These are phyloP conservation scores for Phellopilus nigrolimitatus DNA, from an alignment of 1,284 basidiomycete species.

Conservation along the genomic window DNA sequence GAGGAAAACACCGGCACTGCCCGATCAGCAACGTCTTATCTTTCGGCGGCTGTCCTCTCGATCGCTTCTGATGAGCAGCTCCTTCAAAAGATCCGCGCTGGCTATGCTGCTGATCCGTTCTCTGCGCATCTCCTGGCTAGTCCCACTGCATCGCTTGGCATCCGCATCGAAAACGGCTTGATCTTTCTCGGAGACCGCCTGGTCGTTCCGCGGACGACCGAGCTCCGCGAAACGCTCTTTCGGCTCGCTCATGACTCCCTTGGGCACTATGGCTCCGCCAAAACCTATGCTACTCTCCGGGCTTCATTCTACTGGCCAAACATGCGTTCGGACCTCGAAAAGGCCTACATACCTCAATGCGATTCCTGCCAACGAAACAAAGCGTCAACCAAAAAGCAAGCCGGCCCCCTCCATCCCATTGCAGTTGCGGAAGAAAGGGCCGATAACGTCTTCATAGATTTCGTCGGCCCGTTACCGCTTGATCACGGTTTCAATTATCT, in stretches of 20 bases:
- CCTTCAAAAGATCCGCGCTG: conserved; percentile 25
- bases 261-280: conserved; percentile 26
- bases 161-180: conserved; percentile 22
- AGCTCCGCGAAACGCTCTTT: conserved; percentile 24
- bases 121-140: conserved; percentile 24
- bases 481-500: conserved; percentile 21
- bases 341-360: conserved; percentile 24
- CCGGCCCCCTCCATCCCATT: conserved; percentile 25
- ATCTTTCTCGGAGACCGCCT: conserved; percentile 29
- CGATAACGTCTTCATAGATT: conserved; percentile 29
- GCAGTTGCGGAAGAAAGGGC: conserved; percentile 24
- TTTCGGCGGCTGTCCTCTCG: conserved; percentile 21
- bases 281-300: conserved; percentile 21
- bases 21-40: too few relatives aligned
- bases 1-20: neutral
- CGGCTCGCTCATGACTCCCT: conserved; percentile 25
- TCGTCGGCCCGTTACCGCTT: conserved; percentile 29
- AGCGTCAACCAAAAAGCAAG: conserved; percentile 10
- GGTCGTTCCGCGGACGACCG: conserved; percentile 27
- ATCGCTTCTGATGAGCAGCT: conserved; percentile 25
- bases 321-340: conserved; percentile 20
- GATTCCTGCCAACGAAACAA: conserved; percentile 26
- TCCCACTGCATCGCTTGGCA: conserved; percentile 19
- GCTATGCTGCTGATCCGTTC: conserved; percentile 30
- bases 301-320: conserved; percentile 23